Evolutionary conservation across 2,329 filamentous ascomycete genomes (phyloP).

Genomic region (Pseudocercospora pini-densiflorae): DNA sequence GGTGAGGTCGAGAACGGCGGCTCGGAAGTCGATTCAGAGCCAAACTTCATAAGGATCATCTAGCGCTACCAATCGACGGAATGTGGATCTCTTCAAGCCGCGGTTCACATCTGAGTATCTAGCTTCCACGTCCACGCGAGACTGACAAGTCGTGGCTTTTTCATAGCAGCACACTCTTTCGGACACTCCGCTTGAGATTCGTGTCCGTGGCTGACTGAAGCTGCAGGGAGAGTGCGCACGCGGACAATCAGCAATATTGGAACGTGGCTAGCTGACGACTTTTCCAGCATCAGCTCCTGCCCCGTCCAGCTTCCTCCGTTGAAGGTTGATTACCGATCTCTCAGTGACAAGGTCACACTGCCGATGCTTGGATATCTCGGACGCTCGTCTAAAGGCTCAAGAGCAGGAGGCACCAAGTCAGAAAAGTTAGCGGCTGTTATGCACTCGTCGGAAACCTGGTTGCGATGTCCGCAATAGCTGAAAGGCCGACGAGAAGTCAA

Average conservation of each 20-base stretch:
- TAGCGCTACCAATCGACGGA: background rate
- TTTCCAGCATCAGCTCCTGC: background rate
- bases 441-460: background rate
- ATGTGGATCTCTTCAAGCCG: background rate
- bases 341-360: background rate
- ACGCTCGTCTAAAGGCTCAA: background rate
- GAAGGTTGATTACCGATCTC: background rate
- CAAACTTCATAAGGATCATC: background rate
- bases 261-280: background rate
- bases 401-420: background rate
- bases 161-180: background rate
- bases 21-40: background rate
- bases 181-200: background rate
- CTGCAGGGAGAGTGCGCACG: background rate
- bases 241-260: background rate
- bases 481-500: background rate
- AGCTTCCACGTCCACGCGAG: background rate
- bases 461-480: background rate
- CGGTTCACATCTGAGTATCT: background rate
- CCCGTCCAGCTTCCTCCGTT: background rate
- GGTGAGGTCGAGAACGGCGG: constrained; percentile 2
- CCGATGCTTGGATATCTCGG: background rate
- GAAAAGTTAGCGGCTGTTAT: background rate
- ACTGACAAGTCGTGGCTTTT: background rate
- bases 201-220: background rate